Base-by-base conservation (phyloP, 208 protist genomes). In the Kentomonas sorsogonicus region DNA sequence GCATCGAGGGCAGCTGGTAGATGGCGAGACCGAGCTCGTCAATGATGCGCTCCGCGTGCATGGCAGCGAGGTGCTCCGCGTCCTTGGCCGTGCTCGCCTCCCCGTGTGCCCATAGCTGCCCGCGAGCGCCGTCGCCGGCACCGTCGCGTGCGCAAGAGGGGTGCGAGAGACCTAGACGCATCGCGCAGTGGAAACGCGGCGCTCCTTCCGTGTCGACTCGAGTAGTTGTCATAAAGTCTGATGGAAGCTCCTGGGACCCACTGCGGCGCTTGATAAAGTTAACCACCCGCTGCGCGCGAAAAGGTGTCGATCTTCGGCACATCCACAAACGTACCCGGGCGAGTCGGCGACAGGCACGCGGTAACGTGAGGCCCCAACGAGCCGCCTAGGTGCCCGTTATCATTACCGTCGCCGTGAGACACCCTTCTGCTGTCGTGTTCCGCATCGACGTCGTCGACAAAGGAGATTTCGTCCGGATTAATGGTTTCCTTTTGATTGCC, bases 1-100 rank as follows among this genome's bases (percentile, higher is more conserved):
- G 89, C 79, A 80, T 88, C 10, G 83, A 91, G 11, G 86, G 77
- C 25, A 95, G 72, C 16, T 70, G 86, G 69, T 91, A 95, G 33
- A 95, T 79, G 54, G 88, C 83, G 54, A 90, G 89, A 27, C 89
- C 85, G 39, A 93, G 79, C 31, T 67, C 72, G 63, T 94, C 88
- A 52, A 90, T 89, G 31, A 92, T 85, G 48, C 79, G 77, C 48
- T 91, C 82, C 0, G 84, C 88, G 60, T 92, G 88, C 88, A 92
- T 92, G 16, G 84, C 77, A 0, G 88, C 88, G 11, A 91, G 73
- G 46, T 77, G 33, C 55, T 95, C 88, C 5, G 84, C 88, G 29
- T 90, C 74, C 55, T 89, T 91, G 4, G 51, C 63, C 18, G 74
- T 77, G 60, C 69, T 77, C 3, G 85, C 77, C 3, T 93, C 63